These are phyloP conservation scores for Saccharomycopsis sp. DNA, from an alignment of 805 yeast genomes.

Conservation along the genomic window DNA sequence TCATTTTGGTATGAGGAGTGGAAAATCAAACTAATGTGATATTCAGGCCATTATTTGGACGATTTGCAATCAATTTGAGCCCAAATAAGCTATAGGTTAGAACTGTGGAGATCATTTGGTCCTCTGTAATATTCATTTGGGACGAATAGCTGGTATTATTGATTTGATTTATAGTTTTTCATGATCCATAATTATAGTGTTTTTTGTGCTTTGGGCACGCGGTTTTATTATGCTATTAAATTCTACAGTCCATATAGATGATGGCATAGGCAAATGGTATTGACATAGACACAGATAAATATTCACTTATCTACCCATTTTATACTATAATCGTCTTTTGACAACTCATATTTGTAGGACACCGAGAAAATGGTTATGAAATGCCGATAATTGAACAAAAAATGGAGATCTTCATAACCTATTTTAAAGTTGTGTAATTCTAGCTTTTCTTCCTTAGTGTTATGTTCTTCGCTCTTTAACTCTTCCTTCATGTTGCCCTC, in stretches of 20 bases:
- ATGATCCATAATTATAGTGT: no score
- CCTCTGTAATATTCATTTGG: no score
- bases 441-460: neutral
- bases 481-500: neutral
- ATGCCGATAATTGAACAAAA: neutral
- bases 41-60: no score
- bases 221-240: no score
- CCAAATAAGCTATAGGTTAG: no score
- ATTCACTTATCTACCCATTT: neutral
- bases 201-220: no score
- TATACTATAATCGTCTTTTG: neutral
- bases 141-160: neutral
- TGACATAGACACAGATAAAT: no score
- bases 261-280: no score
- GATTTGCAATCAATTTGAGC: no score
- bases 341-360: neutral
- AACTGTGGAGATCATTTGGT: no score
- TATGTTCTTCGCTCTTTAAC: neutral
- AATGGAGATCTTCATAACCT: neutral
- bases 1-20: neutral
- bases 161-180: conserved; percentile 3
- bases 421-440: neutral
- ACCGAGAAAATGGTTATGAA: neutral
- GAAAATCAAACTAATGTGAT: no score
- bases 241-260: no score